Conservation (phyloP, 805 yeast genomes). For the Helenozyma baotianmanensis region DNA sequence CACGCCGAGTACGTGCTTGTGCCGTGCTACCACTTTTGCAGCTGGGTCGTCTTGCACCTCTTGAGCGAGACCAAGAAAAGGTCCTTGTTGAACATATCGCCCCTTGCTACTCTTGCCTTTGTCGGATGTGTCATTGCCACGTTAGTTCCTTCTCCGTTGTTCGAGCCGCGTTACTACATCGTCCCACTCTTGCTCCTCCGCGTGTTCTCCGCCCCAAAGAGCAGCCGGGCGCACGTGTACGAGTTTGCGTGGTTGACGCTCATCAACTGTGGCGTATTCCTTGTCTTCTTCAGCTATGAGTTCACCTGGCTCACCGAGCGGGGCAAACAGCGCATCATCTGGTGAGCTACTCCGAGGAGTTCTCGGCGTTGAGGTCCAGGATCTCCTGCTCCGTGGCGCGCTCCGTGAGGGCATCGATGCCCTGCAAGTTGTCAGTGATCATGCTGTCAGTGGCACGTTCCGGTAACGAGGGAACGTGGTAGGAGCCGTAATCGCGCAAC, state of each 20-base stretch:
- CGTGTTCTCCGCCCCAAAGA: slow-evolving; percentile 34
- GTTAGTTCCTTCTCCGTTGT: slow-evolving; percentile 82
- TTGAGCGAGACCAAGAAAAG: slow-evolving; percentile 1
- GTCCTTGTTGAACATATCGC: slow-evolving; percentile 15
- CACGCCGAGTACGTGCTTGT: slow-evolving; percentile 46
- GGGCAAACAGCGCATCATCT: slow-evolving; percentile 73
- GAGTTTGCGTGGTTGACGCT: slow-evolving; percentile 63
- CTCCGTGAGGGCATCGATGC: slow-evolving; percentile 17
- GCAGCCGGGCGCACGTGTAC: slow-evolving; percentile 20
- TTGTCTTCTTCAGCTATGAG: slow-evolving; percentile 55
- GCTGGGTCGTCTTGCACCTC: slow-evolving; percentile 23
- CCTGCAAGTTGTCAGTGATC: slow-evolving; percentile 26
- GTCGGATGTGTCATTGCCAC: slow-evolving; percentile 52
- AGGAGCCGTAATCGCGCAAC: slow-evolving; percentile 3
- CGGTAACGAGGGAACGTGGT: slow-evolving; percentile 1
- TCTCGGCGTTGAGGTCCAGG: too few relatives aligned
- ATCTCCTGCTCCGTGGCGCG: too few relatives aligned
- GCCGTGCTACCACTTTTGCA: slow-evolving; percentile 68
- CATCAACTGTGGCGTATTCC: slow-evolving; percentile 50
- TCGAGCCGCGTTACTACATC: slow-evolving; percentile 92
- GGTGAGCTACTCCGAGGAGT: slow-evolving; percentile 43
- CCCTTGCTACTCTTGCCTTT: slow-evolving; percentile 46
- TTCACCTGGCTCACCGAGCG: slow-evolving; percentile 67
- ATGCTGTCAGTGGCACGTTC: slow-evolving; percentile 19
- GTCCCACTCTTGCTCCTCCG: slow-evolving; percentile 78